These are phyloP conservation scores for Limnanthes douglasii DNA, from an alignment of 345 rosid genomes.

Conservation along the genomic window DNA sequence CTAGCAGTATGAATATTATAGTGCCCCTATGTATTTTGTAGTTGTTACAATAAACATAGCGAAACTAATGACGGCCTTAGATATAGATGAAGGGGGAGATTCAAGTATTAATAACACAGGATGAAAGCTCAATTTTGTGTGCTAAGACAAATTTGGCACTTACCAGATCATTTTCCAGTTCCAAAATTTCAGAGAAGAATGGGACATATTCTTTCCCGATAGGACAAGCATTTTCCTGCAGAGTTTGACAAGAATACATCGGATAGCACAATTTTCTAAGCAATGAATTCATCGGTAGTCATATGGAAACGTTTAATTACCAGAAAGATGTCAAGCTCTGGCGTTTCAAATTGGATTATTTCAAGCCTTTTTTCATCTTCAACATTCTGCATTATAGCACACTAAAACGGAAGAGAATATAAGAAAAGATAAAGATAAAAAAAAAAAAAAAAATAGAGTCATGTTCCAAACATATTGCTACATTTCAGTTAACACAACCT, in stretches of 20 bases:
- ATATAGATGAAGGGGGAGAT: too few species aligned
- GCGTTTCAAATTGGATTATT: constrained; percentile 40
- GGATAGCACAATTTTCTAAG: too few species aligned
- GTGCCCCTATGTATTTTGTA: too few species aligned
- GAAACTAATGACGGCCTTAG: too few species aligned
- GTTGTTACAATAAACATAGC: too few species aligned
- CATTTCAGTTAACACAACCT: constrained; percentile 12
- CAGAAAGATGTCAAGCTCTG: constrained; percentile 33
- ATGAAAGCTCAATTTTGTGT: too few species aligned
- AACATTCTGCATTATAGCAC: constrained; percentile 25
- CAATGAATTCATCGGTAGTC: too few species aligned
- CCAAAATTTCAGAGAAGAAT: constrained; percentile 23
- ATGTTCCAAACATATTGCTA: neutral
- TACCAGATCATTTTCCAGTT: constrained; percentile 30
- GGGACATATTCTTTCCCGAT: constrained; percentile 18
- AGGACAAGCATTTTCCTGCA: constrained; percentile 27
- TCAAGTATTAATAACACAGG: too few species aligned
- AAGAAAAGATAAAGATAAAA: constrained; percentile 1
- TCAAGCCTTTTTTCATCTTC: constrained; percentile 9
- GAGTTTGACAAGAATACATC: neutral
- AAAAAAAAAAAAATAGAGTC: too few species aligned
- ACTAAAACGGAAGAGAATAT: neutral
- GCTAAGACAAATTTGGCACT: neutral
- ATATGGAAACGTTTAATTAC: constrained; percentile 18
- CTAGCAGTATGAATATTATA: too few species aligned